Evolutionary conservation across 2,329 filamentous ascomycete species (phyloP).

Genomic region (Aspergillus hortae): DNA sequence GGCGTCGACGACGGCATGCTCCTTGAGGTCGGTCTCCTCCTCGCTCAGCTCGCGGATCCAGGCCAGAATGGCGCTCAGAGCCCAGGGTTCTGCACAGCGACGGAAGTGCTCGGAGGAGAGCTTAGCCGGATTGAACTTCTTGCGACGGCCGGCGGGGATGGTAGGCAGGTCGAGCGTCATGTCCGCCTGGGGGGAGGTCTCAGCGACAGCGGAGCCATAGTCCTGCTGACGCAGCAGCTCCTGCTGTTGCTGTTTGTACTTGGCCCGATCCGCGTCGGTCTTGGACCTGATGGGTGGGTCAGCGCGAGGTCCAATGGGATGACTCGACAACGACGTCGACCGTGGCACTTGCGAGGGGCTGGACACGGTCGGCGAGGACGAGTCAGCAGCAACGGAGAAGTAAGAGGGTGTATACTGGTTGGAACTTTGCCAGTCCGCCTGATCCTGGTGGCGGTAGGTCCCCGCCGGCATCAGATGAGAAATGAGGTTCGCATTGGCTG

Average conservation of each 20-base stretch:
- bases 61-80: conserved; percentile 75
- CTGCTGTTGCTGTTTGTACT: conserved; percentile 49
- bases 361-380: conserved; percentile 47
- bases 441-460: conserved; percentile 55
- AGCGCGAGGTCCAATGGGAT: conserved; percentile 74
- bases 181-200: conserved; percentile 46
- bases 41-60: conserved; percentile 91
- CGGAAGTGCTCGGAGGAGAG: conserved; percentile 76
- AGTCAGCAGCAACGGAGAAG: conserved; percentile 47
- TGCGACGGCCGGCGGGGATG: conserved; percentile 72
- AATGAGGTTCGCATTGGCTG: conserved; percentile 43
- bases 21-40: conserved; percentile 81
- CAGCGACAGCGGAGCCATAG: conserved; percentile 44
- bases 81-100: conserved; percentile 87
- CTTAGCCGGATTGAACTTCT: conserved; percentile 82
- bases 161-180: conserved; percentile 79
- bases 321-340: conserved; percentile 78
- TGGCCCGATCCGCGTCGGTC: conserved; percentile 76
- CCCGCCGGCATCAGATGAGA: conserved; percentile 52
- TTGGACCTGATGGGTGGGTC: conserved; percentile 85
- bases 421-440: conserved; percentile 36
- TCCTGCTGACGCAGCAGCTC: conserved; percentile 52
- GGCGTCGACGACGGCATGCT: conserved; percentile 80
- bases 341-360: conserved; percentile 55
- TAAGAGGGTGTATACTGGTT: conserved; percentile 36